Evolutionary conservation across 768 basidiomycete species (phyloP).

Genomic region (Lactifluus subvellereus): DNA sequence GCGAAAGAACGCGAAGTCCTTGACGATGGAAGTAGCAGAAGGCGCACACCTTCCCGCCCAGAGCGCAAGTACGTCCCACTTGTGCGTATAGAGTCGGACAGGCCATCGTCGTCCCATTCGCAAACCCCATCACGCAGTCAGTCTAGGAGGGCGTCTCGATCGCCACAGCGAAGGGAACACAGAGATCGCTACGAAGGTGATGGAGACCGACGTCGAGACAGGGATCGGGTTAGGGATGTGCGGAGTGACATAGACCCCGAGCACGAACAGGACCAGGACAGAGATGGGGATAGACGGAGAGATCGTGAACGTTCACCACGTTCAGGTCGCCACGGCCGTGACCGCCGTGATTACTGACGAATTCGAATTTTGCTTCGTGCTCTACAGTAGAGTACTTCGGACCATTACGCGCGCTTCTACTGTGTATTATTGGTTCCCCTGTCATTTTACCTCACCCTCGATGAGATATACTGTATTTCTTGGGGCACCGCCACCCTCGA

Average conservation of each 20-base stretch:
- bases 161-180: constrained; percentile 4
- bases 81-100: constrained; percentile 51
- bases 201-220: constrained; percentile 1
- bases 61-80: constrained; percentile 84
- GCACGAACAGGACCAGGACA: constrained; percentile 26
- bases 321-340: constrained; percentile 9
- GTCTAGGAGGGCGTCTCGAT: constrained; percentile 12
- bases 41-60: constrained; percentile 39
- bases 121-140: constrained; percentile 6
- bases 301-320: constrained; percentile 15
- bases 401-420: too few species aligned
- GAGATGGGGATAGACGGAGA: constrained; percentile 6
- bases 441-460: too few species aligned
- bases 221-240: constrained; percentile 7
- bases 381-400: too few species aligned
- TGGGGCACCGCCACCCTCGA: constrained; percentile 38
- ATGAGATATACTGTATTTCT: constrained; percentile 45
- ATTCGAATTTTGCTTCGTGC: neutral
- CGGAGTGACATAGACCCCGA: neutral
- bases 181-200: constrained; percentile 2
- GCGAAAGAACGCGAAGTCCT: constrained; percentile 79
- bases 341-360: constrained; percentile 1
- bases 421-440: too few species aligned
- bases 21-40: constrained; percentile 59
- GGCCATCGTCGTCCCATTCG: constrained; percentile 25